These are phyloP conservation scores for Myxozyma kluyveri DNA, from an alignment of 805 yeast species.

Conservation along the genomic window DNA sequence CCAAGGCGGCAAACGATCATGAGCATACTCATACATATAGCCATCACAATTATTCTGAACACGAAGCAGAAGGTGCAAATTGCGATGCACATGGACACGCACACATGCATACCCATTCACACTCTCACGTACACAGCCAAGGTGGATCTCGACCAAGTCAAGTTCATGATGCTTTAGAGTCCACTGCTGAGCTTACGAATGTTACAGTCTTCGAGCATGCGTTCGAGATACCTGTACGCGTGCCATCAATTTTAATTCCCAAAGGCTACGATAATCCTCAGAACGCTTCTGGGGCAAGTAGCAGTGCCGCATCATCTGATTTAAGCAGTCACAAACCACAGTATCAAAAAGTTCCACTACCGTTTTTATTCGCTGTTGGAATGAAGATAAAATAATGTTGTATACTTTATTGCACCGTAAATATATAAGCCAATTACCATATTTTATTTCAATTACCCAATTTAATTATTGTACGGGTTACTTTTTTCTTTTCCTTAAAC, in stretches of 20 bases:
- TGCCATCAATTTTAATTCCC: slow-evolving; percentile 3
- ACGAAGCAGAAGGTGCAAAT: neutral
- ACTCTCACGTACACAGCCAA: neutral
- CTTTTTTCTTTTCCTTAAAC: too few relatives aligned
- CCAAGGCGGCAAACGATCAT: neutral
- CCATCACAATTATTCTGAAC: neutral
- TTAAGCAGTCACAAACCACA: neutral
- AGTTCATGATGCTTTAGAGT: slow-evolving; percentile 1
- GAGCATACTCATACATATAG: neutral
- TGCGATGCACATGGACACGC: neutral
- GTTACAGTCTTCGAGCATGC: slow-evolving; percentile 9
- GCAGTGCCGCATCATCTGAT: neutral
- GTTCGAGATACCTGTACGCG: slow-evolving; percentile 10
- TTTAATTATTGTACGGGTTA: too few relatives aligned
- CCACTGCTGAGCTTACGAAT: slow-evolving; percentile 3
- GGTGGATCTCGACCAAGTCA: slow-evolving; percentile 15
- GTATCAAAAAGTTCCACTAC: slow-evolving; percentile 5
- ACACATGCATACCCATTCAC: neutral
- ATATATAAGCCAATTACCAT: too few relatives aligned
- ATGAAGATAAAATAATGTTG: neutral
- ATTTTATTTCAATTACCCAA: too few relatives aligned
- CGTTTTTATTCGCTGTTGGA: slow-evolving; percentile 14
- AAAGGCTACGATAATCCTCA: neutral
- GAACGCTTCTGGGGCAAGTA: neutral
- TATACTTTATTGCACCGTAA: neutral